phyloP scores from a whole-genome alignment of 805 yeast genomes.

The Tetrapisispora namnaoensis region DNA sequence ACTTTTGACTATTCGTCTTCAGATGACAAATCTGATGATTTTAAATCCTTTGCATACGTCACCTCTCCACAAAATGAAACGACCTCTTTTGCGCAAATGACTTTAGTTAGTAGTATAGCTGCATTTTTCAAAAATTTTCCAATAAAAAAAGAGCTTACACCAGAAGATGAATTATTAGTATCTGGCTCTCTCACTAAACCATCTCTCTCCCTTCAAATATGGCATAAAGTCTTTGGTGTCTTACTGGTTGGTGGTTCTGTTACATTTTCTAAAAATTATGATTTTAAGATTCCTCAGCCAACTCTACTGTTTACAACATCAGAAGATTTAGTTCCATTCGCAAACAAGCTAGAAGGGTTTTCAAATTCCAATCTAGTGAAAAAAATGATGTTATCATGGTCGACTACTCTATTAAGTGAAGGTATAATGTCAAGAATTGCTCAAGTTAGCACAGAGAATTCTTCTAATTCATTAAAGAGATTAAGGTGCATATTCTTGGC shows the following conservation, averaged over 20 bases:
- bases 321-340: constrained; percentile 5
- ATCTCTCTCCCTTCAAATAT: constrained; percentile 31
- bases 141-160: constrained; percentile 29
- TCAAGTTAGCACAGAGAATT: constrained; percentile 4
- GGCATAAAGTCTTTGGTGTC: constrained; percentile 32
- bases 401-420: constrained; percentile 36
- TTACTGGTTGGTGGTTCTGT: constrained; percentile 30
- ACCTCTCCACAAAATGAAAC: constrained; percentile 17
- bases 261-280: constrained; percentile 17
- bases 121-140: constrained; percentile 34
- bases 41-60: constrained; percentile 27
- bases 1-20: constrained; percentile 26
- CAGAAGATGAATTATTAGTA: constrained; percentile 25
- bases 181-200: constrained; percentile 11
- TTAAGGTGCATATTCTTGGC: constrained; percentile 37
- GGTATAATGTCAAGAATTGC: constrained; percentile 39
- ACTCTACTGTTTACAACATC: constrained; percentile 17
- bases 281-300: constrained; percentile 13
- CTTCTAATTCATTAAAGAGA: constrained; percentile 10
- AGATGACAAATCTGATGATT: constrained; percentile 28
- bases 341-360: background rate
- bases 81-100: constrained; percentile 39
- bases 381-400: constrained; percentile 26
- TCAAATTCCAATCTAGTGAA: constrained; percentile 7
- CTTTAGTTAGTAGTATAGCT: constrained; percentile 44